A percentile compares a stretch with the other conserved stretches of the same genome.
phyloP scores from a whole-genome alignment of 1,284 basidiomycete species.

The Malassezia pachydermatis region DNA sequence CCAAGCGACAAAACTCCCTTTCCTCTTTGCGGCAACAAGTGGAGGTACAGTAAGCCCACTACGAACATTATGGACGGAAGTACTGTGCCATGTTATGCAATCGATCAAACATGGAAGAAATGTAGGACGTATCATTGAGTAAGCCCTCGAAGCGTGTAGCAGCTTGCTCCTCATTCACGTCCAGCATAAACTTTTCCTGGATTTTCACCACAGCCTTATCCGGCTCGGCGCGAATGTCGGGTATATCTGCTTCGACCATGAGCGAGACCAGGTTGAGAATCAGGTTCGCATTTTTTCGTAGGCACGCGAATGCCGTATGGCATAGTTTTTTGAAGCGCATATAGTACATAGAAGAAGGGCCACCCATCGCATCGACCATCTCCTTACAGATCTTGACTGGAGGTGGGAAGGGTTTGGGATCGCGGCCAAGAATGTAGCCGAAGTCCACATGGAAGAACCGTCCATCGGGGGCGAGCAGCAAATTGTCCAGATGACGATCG shows the following conservation, averaged over 20 bases:
- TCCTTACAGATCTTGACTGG: constrained; percentile 98
- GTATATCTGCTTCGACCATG: constrained; percentile 96
- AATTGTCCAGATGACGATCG: constrained; percentile 91
- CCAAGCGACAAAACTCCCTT: background rate
- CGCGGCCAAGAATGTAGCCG: constrained; percentile 92
- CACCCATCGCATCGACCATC: constrained; percentile 99
- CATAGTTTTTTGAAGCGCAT: constrained; percentile 88
- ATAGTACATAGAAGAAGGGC: constrained; percentile 63
- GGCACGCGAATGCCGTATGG: constrained; percentile 87
- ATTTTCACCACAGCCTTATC: constrained; percentile 61
- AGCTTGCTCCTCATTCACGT: constrained; percentile 61
- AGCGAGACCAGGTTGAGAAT: constrained; percentile 90
- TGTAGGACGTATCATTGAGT: constrained; percentile 86
- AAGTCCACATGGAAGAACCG: constrained; percentile 71
- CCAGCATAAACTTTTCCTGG: constrained; percentile 90
- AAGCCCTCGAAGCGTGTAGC: constrained; percentile 91
- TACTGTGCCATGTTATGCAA: constrained; percentile 47
- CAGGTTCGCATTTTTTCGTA: constrained; percentile 86
- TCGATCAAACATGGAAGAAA: constrained; percentile 67
- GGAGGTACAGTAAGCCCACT: background rate
- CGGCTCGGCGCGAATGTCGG: constrained; percentile 75
- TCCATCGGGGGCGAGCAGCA: constrained; percentile 84
- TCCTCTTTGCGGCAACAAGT: no score
- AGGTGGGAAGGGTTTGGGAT: constrained; percentile 95
- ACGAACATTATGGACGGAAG: constrained; percentile 27